A percentile compares a stretch with the other conserved stretches of the same genome.
These are phyloP conservation scores for Scheffersomyces stipitis DNA, from an alignment of 805 yeast genomes.

Conservation along the genomic window DNA sequence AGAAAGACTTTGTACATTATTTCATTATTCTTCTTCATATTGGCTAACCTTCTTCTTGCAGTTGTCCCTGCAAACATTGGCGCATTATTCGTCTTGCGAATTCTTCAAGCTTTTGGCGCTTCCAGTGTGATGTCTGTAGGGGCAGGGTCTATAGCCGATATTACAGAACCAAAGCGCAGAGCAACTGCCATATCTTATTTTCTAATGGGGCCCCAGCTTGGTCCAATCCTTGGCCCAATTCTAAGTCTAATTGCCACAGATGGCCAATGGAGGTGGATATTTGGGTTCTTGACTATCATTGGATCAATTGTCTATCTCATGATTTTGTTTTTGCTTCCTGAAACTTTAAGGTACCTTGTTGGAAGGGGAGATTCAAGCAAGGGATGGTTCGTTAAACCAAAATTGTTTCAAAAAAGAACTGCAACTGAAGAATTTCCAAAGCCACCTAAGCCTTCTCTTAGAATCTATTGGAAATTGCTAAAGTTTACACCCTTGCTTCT, in stretches of 20 bases:
- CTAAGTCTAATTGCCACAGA: conserved; percentile 25
- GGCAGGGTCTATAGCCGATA: conserved; percentile 36
- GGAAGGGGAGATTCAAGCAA: conserved; percentile 29
- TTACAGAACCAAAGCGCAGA: conserved; percentile 27
- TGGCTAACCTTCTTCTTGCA: conserved; percentile 30
- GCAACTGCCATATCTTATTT: conserved; percentile 33
- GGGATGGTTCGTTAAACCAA: conserved; percentile 28
- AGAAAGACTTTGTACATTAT: conserved; percentile 28
- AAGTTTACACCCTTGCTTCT: conserved; percentile 44
- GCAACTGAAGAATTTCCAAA: conserved; percentile 32
- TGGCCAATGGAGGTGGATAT: conserved; percentile 35
- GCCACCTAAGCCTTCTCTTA: conserved; percentile 47
- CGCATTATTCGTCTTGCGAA: conserved; percentile 28
- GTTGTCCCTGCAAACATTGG: conserved; percentile 29
- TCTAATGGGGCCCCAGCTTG: conserved; percentile 41
- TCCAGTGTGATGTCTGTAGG: conserved; percentile 38
- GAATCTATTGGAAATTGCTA: conserved; percentile 35
- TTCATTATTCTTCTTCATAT: conserved; percentile 24
- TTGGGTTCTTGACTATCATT: conserved; percentile 30
- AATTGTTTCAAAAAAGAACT: conserved; percentile 21
- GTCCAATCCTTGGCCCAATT: conserved; percentile 39
- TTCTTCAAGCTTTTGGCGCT: conserved; percentile 38
- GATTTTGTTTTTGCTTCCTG: conserved; percentile 35
- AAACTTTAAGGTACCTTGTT: conserved; percentile 37
- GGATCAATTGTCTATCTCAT: conserved; percentile 23